Base-by-base conservation (phyloP, 495 filamentous ascomycete species). In the Ascodesmis nigricans region DNA sequence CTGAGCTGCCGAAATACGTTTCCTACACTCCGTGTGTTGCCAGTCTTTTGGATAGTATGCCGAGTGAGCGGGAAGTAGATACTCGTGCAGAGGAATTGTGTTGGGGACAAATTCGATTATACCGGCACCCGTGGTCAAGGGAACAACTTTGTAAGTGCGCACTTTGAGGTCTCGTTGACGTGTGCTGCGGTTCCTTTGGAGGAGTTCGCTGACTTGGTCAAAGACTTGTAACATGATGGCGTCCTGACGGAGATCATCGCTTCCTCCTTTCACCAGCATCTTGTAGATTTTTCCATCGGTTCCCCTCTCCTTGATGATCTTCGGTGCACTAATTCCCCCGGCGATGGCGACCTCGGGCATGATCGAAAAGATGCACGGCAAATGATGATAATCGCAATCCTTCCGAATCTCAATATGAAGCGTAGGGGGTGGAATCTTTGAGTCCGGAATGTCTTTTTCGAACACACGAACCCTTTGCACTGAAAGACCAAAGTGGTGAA, bases 211-310 rank as follows among this genome's bases (percentile, higher is more conserved):
- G 19, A 93, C 87, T 64, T 91, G 78, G 31, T 78, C 79, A 56
- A 95, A 99, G 20, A 99, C 87, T 57, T 99, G 87, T 53, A 95
- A 90, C 90, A 99, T 99, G 58, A 99, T 99, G 11, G 87, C 80
- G 49, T 99, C 87, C 58, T 99, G 87, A n/a, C 87, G 75, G 8
- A 99, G 65, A 47, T 97, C 87, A 53, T 95, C 83, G 42, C 78
- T 82, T 18, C 83, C 80, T 46, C 78, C 76, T 58, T 99, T 99
- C 50, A 87, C 78, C 41, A 95, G 60, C 53, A 91, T 79, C 56
- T 81, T 91, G 54, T 75, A 92, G 15, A 61, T 65, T 20, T 61
- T 49, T 5, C 87, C 87, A 55, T 92, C 66, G 18, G 63, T 73
- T 1, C 68, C 78, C 27, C 77, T 53, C 10, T 73, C 76, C 2